Base-by-base conservation (phyloP, 257 asterid species). In the Penstemon barbatus region DNA sequence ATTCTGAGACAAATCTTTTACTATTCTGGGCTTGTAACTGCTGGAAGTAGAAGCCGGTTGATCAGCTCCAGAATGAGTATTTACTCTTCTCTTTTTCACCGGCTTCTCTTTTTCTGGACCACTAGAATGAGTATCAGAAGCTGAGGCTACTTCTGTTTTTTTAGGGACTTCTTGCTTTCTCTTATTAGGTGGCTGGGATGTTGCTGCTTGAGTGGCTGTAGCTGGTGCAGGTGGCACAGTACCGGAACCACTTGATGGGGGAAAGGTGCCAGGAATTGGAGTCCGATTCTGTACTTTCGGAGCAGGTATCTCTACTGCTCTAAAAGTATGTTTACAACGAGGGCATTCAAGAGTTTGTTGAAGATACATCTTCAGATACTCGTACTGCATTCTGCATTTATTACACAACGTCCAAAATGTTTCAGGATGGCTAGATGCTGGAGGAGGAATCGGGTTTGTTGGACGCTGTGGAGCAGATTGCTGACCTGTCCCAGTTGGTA, bases 351-450 rank as follows among this genome's bases (percentile, higher is more conserved):
- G 85, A 46, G 37, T 78, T 48, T 75, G 74, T 71, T 90, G 70
- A 33, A 65, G 83, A 81, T 57, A 78, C 5, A 54, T 46, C 52
- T 42, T 75, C 13, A 42, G 5, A 60, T 77, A 88, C 75, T 84
- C 80, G 12, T 48, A 82, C 4, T 72, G 70, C 4, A 48, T 61
- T 61, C 3, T 63, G 80, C 97, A 90, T 48, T 15, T 33, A 19
- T 38, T 65, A 79, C 97, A 90, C 54, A 8, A 44, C 19, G 95
- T 88, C 96, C 96, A 86, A 57, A 88, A 90, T 19, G 89, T 75
- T 37, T 63, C 74, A 7, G 56, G 38, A 40, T 39, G 42, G 41
- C 44, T 44, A 48, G 64, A 42, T 36, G 64, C 8, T 11, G 64
- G 64, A 37, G 8, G 46, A 15, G 15, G 42, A 49, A 19, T n/a